Base-by-base conservation (phyloP, 805 yeast genomes). In the Lipomyces sp. region DNA sequence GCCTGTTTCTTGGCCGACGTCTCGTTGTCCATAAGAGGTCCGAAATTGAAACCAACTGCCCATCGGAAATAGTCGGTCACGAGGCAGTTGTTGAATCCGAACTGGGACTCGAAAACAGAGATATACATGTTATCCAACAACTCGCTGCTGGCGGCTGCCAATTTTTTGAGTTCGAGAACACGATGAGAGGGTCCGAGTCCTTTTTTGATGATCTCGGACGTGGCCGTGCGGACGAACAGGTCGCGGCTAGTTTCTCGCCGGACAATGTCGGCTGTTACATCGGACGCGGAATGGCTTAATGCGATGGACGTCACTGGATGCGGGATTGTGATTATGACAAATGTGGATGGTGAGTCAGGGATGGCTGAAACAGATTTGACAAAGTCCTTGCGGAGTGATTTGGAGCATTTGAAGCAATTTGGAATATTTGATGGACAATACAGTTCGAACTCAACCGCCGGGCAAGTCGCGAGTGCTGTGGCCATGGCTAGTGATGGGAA, bases 341-440 rank as follows among this genome's bases (percentile, higher is more conserved):
- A 62, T 10, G 51, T 29, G 13, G 33, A 32, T 29, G 62, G 8
- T 11, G 53, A 7, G 37, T 53, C 63, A 15, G 64, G 48, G n/a
- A 68, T 57, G n/a, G 57, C 24, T 29, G 59, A 13, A 13, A 39
- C 51, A 4, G 59, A 18, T 32, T 57, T 58, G 61, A 60, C 50
- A 37, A 51, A 57, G 32, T 59, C 59, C 35, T 57, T 50, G n/a
- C 53, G 51, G 6, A 57, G 33, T 24, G 34, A 13, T 32, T 53
- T 45, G 60, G 60, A 51, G 62, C 71, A 68, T 33, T 61, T 45
- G 62, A 18, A 60, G 58, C 71, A 68, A 24, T 32, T 32, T 8
- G 50, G 53, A 45, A 32, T 39, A 35, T 64, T 69, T 1, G 77
- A 76, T 13, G 77, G 76, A 60, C 77, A 75, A 11, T 59, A 45